phyloP scores from a whole-genome alignment of 139 green algal genomes.

The Eudorina sp. region DNA sequence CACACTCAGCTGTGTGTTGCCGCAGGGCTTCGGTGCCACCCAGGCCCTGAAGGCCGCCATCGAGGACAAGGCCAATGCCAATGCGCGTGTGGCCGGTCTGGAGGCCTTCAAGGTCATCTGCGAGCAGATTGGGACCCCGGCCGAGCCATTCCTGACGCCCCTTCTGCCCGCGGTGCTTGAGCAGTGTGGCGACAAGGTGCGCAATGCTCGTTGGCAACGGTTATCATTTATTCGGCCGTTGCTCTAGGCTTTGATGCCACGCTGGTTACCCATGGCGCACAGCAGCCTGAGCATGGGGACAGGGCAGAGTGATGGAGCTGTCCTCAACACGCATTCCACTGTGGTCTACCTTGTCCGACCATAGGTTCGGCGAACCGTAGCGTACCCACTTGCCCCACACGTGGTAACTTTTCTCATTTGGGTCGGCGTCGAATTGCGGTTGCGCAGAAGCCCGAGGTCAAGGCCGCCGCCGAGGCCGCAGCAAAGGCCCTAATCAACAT shows the following conservation, averaged over 20 bases:
- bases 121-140: conserved; percentile 48
- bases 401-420: not conserved
- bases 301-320: too few relatives aligned
- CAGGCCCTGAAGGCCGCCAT: conserved; percentile 19
- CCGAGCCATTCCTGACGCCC: conserved; percentile 78
- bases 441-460: conserved; percentile 48
- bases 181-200: conserved; percentile 78
- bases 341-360: too few relatives aligned
- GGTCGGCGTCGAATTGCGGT: too few relatives aligned
- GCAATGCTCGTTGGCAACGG: too few relatives aligned
- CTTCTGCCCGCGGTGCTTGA: conserved; percentile 76
- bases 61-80: conserved; percentile 45
- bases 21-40: conserved; percentile 44
- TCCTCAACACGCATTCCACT: too few relatives aligned
- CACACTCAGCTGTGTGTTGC: not conserved
- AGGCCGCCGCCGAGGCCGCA: conserved; percentile 50
- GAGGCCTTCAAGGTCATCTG: conserved; percentile 59
- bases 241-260: too few relatives aligned
- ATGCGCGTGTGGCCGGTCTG: conserved; percentile 59
- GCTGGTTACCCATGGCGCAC: too few relatives aligned
- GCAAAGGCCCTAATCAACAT: conserved; percentile 55
- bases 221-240: too few relatives aligned
- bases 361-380: too few relatives aligned
- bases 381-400: too few relatives aligned
- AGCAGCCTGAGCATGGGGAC: too few relatives aligned